phyloP scores from a whole-genome alignment of 768 basidiomycete genomes.

The Pleurotus djamor region DNA sequence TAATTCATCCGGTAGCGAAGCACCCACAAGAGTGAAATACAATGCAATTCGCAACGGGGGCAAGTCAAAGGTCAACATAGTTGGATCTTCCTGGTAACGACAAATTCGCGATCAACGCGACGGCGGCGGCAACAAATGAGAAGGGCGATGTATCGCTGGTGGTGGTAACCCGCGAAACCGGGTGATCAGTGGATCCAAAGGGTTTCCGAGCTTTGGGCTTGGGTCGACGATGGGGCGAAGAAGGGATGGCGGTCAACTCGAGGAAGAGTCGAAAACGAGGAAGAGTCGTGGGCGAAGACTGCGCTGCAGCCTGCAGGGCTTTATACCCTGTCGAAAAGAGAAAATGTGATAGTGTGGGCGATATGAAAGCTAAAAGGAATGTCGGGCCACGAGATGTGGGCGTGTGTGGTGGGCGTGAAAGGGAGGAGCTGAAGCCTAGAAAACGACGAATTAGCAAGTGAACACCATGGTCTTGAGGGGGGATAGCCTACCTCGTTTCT shows the following conservation, averaged over 20 bases:
- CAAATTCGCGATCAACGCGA: not conserved
- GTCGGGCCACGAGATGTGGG: not conserved
- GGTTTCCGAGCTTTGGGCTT: no score
- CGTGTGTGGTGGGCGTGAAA: not conserved
- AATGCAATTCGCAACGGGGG: slow-evolving; percentile 36
- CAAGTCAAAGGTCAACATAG: slow-evolving; percentile 10
- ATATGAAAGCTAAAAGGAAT: not conserved
- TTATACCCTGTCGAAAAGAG: not conserved
- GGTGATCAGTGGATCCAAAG: no score
- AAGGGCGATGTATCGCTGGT: no score
- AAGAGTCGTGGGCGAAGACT: not conserved
- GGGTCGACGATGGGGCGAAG: not conserved
- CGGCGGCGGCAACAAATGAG: no score
- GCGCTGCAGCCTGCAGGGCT: not conserved
- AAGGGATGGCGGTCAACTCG: not conserved
- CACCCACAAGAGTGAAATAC: slow-evolving; percentile 40
- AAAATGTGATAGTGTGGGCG: not conserved
- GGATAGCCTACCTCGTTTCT: not conserved
- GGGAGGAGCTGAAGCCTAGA: not conserved
- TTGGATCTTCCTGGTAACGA: not conserved
- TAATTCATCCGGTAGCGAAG: not conserved
- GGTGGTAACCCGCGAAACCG: no score
- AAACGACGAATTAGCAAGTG: not conserved
- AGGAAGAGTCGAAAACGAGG: not conserved
- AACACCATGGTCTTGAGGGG: not conserved